A percentile compares a stretch with the other conserved stretches of the same genome.
Evolutionary conservation across 139 green algal species (phyloP).

Genomic region (Axilococcus clingmanii): DNA sequence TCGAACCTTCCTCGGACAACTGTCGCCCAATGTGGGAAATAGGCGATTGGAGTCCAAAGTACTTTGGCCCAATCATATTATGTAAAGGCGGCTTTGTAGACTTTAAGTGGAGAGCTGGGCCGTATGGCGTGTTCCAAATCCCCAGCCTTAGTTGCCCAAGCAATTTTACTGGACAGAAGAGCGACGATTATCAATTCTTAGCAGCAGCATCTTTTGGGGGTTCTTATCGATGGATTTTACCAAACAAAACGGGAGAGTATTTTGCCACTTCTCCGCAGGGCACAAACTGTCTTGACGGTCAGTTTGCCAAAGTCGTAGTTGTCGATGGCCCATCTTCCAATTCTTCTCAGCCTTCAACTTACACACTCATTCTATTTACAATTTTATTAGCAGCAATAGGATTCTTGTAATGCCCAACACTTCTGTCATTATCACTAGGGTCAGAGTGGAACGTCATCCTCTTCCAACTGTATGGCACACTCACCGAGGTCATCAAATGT

Average conservation of each 20-base stretch:
- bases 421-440: too few species aligned
- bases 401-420: too few species aligned
- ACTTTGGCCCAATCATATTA: slow-evolving; percentile 5
- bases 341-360: too few species aligned
- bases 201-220: slow-evolving; percentile 5
- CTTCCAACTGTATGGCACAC: too few species aligned
- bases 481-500: too few species aligned
- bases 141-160: slow-evolving; percentile 14
- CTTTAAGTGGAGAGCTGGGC: slow-evolving; percentile 12
- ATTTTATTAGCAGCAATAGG: too few species aligned
- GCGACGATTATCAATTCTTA: slow-evolving; percentile 14
- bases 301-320: not conserved
- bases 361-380: too few species aligned
- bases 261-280: slow-evolving; percentile 17
- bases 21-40: not conserved
- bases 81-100: not conserved
- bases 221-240: slow-evolving; percentile 14
- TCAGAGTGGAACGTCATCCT: too few species aligned
- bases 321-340: too few species aligned
- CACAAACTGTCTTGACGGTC: slow-evolving; percentile 16
- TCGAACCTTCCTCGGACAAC: too few species aligned
- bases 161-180: slow-evolving; percentile 12
- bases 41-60: not conserved
- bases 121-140: slow-evolving; percentile 24
- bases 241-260: slow-evolving; percentile 11